phyloP scores from a whole-genome alignment of 2,329 filamentous ascomycete genomes.

The Escovopsis weberi region DNA sequence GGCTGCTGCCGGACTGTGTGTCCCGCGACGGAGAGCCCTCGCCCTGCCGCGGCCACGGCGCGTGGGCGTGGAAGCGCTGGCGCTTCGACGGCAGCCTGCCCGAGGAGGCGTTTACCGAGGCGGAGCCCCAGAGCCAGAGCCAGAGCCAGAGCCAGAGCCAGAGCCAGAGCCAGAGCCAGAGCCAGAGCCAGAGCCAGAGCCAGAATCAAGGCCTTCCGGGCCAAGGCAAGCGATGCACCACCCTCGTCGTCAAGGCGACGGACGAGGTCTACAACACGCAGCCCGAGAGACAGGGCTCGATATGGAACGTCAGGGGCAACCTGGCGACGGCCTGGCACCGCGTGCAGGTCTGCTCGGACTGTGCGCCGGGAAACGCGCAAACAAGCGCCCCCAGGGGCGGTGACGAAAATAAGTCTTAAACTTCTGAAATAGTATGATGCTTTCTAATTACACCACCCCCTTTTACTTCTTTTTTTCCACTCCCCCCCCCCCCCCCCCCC shows the following conservation, averaged over 20 bases:
- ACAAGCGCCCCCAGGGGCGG: neutral
- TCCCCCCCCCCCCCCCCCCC: neutral
- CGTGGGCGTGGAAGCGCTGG: slow-evolving; percentile 54
- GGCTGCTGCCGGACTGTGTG: slow-evolving; percentile 36
- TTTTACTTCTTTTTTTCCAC: too few relatives aligned
- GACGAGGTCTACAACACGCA: slow-evolving; percentile 54
- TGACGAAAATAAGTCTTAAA: neutral
- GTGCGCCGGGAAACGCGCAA: slow-evolving; percentile 6
- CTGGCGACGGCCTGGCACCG: slow-evolving; percentile 55
- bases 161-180: neutral
- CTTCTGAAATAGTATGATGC: too few relatives aligned
- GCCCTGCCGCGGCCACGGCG: slow-evolving; percentile 27
- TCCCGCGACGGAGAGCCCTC: slow-evolving; percentile 13
- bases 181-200: too few relatives aligned
- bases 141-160: too few relatives aligned
- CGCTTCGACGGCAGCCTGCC: slow-evolving; percentile 36
- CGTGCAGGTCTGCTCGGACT: slow-evolving; percentile 26
- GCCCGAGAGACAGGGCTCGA: slow-evolving; percentile 43
- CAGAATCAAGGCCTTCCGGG: too few relatives aligned
- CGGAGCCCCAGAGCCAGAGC: neutral
- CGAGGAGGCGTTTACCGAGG: slow-evolving; percentile 13
- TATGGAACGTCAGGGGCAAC: slow-evolving; percentile 51
- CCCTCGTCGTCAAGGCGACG: slow-evolving; percentile 48
- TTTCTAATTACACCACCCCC: too few relatives aligned
- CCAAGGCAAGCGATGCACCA: slow-evolving; percentile 18